These are phyloP conservation scores for Scutellaria galericulata DNA, from an alignment of 257 asterid genomes.

Conservation along the genomic window DNA sequence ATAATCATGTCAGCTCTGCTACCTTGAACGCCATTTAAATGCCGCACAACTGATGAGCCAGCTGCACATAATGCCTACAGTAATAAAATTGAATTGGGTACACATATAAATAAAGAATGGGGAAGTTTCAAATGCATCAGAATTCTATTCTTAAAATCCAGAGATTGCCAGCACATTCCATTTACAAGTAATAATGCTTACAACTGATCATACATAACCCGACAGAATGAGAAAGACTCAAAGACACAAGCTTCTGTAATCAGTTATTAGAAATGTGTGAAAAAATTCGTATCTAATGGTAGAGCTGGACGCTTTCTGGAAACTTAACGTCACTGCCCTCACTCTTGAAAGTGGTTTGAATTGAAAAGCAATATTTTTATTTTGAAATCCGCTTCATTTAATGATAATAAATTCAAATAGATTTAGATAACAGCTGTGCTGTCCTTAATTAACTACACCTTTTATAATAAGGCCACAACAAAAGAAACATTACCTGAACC, in stretches of 20 bases:
- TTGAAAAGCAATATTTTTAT: conserved; percentile 1
- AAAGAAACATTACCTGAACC: conserved; percentile 64
- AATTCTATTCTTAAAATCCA: conserved; percentile 8
- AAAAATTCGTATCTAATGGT: neutral
- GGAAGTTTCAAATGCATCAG: neutral
- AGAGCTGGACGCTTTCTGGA: conserved; percentile 3
- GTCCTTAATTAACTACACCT: conserved; percentile 15
- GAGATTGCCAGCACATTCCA: neutral
- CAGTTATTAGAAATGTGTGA: conserved; percentile 4
- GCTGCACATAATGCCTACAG: conserved; percentile 80
- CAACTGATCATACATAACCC: neutral
- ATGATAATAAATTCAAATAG: neutral
- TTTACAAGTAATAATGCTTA: neutral
- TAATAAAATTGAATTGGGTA: conserved; percentile 1
- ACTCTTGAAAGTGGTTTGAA: conserved; percentile 2
- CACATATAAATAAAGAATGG: neutral
- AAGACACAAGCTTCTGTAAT: conserved; percentile 14
- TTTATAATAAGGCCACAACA: neutral
- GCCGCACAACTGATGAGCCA: conserved; percentile 63
- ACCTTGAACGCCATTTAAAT: conserved; percentile 80
- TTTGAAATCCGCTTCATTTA: conserved; percentile 1
- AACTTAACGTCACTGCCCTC: neutral
- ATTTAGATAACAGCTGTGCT: conserved; percentile 9
- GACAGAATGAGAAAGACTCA: neutral
- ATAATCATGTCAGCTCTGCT: conserved; percentile 94